Base-by-base conservation (phyloP, 2,329 filamentous ascomycete species). In the Bisporella sp. region DNA sequence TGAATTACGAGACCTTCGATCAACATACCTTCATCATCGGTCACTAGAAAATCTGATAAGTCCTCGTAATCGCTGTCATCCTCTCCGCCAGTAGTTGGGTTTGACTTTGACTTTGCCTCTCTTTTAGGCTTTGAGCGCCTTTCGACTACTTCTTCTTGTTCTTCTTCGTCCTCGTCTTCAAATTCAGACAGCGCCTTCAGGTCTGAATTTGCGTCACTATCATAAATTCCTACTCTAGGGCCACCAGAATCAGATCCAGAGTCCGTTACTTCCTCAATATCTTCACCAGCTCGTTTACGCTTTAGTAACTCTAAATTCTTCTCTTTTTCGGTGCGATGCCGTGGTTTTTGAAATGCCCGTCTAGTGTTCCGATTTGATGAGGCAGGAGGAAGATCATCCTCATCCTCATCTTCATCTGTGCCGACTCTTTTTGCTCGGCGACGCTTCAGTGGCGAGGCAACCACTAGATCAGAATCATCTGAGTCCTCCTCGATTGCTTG, bases 41-140 rank as follows among this genome's bases (percentile, higher is more conserved):
- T 72, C 1, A 76, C 71, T 21, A 91, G 75, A 54, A 89, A 89
- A 53, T 79, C 79, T 3, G 70, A 66, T 4, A 66, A 63, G 8
- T 65, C 66, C 9, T 45, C 42, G 42, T 37, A 4, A 60, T 62
- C 56, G 12, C 64, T 57, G 9, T 59, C 60, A 21, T 55, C 50
- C 7, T 57, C 50, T 8, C 53, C 48, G 46, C 54, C 46, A 8
- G 11, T n/a, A 11, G 48, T 55, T 35, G 8, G 43, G 46, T 29
- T 37, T 21, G 21, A 21, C 35, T 46, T 48, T 32, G 45, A 31
- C 9, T 45, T 53, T 4, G 41, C 35, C 21, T 31, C 13, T 37
- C 53, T 47, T 29, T 45, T 42, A 2, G 50, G 35, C 32, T 54
- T 47, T 33, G 50, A 29, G 21, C 45, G 37, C 35, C 53, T 54